A percentile compares a stretch with the other conserved stretches of the same genome.
Conservation (phyloP, 2,329 filamentous ascomycete genomes). For the Calonectria honghensis region DNA sequence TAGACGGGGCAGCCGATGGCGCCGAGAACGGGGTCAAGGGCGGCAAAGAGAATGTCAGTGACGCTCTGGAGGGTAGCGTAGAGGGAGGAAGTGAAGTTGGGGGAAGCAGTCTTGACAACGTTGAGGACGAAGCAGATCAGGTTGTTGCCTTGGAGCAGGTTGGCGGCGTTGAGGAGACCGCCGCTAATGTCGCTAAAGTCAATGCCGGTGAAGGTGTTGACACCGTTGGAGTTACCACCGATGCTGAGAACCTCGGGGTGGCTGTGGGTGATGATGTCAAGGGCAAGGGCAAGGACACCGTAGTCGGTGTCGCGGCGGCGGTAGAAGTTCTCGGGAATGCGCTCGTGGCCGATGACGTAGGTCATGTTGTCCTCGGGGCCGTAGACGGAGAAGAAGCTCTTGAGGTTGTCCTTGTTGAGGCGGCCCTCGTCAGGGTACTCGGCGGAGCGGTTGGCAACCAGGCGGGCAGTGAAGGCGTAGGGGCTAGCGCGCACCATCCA, state of each 20-base stretch:
- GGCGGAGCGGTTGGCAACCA: constrained; percentile 66
- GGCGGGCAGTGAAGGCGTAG: constrained; percentile 64
- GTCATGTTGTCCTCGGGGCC: constrained; percentile 60
- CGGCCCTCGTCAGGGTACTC: constrained; percentile 61
- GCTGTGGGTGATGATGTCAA: constrained; percentile 63
- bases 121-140: constrained; percentile 7
- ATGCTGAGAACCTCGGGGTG: constrained; percentile 67
- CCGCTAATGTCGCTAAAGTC: constrained; percentile 64
- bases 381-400: constrained; percentile 68
- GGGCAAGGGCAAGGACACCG: constrained; percentile 63
- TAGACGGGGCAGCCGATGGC: constrained; percentile 45
- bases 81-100: constrained; percentile 4
- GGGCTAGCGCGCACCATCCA: constrained; percentile 69
- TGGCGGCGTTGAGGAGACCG: constrained; percentile 4
- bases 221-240: constrained; percentile 71
- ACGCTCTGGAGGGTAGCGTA: constrained; percentile 7
- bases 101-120: neutral
- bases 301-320: constrained; percentile 64
- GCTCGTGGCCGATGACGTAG: constrained; percentile 69
- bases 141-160: constrained; percentile 15
- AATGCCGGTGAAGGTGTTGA: constrained; percentile 71
- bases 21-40: constrained; percentile 5
- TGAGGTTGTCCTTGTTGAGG: constrained; percentile 60
- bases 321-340: constrained; percentile 73
- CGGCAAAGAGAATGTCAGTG: constrained; percentile 3